Conservation (phyloP, 768 basidiomycete species). For the Pleurotus ostreatus region DNA sequence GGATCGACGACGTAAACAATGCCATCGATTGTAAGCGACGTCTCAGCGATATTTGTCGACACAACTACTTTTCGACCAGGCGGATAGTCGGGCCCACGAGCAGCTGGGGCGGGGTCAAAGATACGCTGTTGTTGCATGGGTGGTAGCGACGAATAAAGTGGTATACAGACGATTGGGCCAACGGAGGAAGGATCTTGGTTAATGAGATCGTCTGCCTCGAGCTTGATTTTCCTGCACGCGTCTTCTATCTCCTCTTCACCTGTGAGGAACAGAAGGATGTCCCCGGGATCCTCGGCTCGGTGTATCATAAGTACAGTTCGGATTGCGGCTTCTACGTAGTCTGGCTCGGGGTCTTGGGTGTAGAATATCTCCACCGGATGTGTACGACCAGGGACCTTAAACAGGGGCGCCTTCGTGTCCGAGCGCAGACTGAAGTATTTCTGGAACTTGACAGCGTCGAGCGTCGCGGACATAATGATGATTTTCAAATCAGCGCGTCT, state of each 20-base stretch:
- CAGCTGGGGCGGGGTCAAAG: slow-evolving; percentile 81
- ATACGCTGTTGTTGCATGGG: slow-evolving; percentile 95
- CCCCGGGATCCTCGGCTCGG: slow-evolving; percentile 89
- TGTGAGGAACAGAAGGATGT: slow-evolving; percentile 91
- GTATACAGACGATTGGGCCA: slow-evolving; percentile 86
- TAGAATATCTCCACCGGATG: slow-evolving; percentile 97
- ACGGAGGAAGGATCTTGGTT: slow-evolving; percentile 69
- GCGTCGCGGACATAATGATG: slow-evolving; percentile 97
- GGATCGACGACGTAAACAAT: slow-evolving; percentile 99
- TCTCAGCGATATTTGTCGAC: slow-evolving; percentile 97
- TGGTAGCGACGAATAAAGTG: slow-evolving; percentile 92
- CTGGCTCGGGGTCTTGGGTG: slow-evolving; percentile 87
- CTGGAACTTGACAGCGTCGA: slow-evolving; percentile 95
- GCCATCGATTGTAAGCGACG: slow-evolving; percentile 95
- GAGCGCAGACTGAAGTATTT: slow-evolving; percentile 74
- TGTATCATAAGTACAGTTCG: slow-evolving; percentile 97
- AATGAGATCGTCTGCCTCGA: slow-evolving; percentile 82
- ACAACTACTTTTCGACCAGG: slow-evolving; percentile 92
- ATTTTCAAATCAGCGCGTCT: slow-evolving; percentile 88
- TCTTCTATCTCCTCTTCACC: slow-evolving; percentile 99
- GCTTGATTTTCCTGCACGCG: slow-evolving; percentile 87
- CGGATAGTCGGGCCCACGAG: slow-evolving; percentile 60
- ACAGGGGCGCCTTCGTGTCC: slow-evolving; percentile 60
- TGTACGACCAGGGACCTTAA: slow-evolving; percentile 90
- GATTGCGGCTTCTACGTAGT: slow-evolving; percentile 97